Conservation (phyloP, 192 early-diverging fungal species). For the Gorgonomyces haynaldii region DNA sequence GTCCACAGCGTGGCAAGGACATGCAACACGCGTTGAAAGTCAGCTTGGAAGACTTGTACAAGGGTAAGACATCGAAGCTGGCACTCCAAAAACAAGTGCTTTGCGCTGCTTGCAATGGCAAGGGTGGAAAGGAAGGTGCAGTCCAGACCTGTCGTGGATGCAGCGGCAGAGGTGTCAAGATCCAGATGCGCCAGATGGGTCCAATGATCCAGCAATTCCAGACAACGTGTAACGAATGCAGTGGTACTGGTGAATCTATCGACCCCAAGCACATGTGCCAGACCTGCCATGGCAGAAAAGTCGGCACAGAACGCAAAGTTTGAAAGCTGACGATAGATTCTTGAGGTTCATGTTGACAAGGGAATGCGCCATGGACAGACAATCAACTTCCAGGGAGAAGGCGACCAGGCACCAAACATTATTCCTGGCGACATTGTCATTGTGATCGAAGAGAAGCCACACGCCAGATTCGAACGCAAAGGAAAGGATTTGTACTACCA, state of each 20-base stretch:
- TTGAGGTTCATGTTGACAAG: conserved; percentile 96
- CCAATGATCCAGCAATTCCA: conserved; percentile 99
- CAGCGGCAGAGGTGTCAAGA: conserved; percentile 80
- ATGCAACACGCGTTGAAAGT: conserved; percentile 82
- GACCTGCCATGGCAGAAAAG: conserved; percentile 82
- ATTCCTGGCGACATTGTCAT: conserved; percentile 98
- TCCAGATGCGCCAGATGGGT: conserved; percentile 88
- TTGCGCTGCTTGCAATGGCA: conserved; percentile 84
- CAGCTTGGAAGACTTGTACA: conserved; percentile 74
- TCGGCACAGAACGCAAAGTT: conserved; percentile 79
- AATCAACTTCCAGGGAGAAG: conserved; percentile 90
- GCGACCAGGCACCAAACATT: conserved; percentile 86
- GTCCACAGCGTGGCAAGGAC: conserved; percentile 94
- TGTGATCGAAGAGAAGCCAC: conserved; percentile 89
- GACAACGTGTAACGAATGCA: conserved; percentile 84
- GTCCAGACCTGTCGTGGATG: conserved; percentile 59
- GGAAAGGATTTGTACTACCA: conserved; percentile 88
- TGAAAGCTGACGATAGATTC: conserved; percentile 30
- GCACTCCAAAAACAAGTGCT: conserved; percentile 89
- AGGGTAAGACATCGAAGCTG: conserved; percentile 88
- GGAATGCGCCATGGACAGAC: conserved; percentile 96
- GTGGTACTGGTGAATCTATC: conserved; percentile 85
- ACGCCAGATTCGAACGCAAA: conserved; percentile 85
- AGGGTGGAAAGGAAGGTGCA: conserved; percentile 76
- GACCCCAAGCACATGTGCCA: conserved; percentile 84